Conservation (phyloP, 345 rosid genomes). For the Clarkia xantiana region DNA sequence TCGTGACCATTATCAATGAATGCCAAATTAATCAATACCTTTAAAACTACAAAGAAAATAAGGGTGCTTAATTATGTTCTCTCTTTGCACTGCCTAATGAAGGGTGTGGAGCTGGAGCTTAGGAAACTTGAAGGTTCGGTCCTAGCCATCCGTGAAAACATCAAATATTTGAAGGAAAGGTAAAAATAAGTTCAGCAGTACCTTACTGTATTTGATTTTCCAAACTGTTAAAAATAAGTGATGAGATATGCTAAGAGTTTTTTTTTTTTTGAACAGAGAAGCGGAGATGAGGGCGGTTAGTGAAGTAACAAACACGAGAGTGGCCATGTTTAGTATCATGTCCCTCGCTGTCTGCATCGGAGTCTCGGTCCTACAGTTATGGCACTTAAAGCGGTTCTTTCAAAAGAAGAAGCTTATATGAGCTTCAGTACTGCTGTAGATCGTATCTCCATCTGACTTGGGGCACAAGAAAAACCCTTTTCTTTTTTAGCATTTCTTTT, state of each 20-base stretch:
- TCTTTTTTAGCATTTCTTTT: neutral
- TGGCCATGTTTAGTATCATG: slow-evolving; percentile 73
- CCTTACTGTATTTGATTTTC: neutral
- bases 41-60: too few species aligned
- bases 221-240: neutral
- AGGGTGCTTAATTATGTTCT: neutral
- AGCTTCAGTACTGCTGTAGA: neutral
- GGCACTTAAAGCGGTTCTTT: slow-evolving; percentile 50
- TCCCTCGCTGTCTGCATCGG: slow-evolving; percentile 50
- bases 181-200: slow-evolving; percentile 25
- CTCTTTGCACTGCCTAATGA: neutral
- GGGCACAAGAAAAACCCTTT: slow-evolving; percentile 2
- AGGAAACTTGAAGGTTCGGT: slow-evolving; percentile 60
- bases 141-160: slow-evolving; percentile 43
- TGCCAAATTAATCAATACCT: too few species aligned
- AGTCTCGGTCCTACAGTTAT: slow-evolving; percentile 41
- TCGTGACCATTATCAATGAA: too few species aligned
- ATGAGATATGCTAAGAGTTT: neutral
- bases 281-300: slow-evolving; percentile 59
- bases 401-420: slow-evolving; percentile 66
- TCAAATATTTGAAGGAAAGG: slow-evolving; percentile 52
- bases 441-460: neutral
- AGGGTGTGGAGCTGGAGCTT: slow-evolving; percentile 89
- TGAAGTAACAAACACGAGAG: slow-evolving; percentile 54
- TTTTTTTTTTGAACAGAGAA: slow-evolving; percentile 43